Conservation (phyloP, 805 yeast species). For the Ogataea populi-albae region DNA sequence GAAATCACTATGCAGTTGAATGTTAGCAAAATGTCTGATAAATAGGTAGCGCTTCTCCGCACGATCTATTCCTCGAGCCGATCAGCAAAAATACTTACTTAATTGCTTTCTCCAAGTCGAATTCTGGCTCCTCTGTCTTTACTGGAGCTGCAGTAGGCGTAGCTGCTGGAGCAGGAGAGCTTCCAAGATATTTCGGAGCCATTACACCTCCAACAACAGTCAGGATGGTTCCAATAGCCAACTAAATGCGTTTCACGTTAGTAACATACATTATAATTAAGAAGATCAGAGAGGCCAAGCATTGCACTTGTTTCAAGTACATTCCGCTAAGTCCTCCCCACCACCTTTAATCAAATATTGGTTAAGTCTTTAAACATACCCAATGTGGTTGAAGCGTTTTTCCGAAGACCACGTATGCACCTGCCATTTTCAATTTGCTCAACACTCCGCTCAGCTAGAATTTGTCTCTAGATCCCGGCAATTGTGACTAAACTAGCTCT, state of each 20-base stretch:
- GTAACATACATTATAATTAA: conserved; percentile 2
- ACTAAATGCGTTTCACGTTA: conserved; percentile 31
- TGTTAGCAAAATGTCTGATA: too few species aligned
- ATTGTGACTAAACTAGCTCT: too few species aligned
- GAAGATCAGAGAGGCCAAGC: neutral
- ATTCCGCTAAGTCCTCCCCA: neutral
- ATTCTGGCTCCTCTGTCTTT: conserved; percentile 23
- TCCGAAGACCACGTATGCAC: conserved; percentile 82
- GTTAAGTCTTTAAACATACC: conserved; percentile 40
- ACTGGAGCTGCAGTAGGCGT: conserved; percentile 61
- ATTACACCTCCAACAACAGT: conserved; percentile 57
- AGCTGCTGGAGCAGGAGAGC: conserved; percentile 36
- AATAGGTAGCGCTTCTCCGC: too few species aligned
- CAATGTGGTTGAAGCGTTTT: conserved; percentile 79
- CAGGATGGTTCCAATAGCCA: conserved; percentile 78
- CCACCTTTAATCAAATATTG: too few species aligned
- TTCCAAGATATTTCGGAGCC: conserved; percentile 45
- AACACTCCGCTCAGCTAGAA: too few species aligned
- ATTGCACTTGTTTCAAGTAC: neutral
- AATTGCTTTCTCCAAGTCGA: conserved; percentile 33
- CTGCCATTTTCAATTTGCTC: too few species aligned
- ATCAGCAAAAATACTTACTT: conserved; percentile 24
- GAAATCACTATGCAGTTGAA: conserved; percentile 28
- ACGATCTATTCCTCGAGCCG: too few species aligned
- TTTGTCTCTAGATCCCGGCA: too few species aligned